These are phyloP conservation scores for Sphaerulina populicola DNA, from an alignment of 2,329 filamentous ascomycete species.

Conservation along the genomic window DNA sequence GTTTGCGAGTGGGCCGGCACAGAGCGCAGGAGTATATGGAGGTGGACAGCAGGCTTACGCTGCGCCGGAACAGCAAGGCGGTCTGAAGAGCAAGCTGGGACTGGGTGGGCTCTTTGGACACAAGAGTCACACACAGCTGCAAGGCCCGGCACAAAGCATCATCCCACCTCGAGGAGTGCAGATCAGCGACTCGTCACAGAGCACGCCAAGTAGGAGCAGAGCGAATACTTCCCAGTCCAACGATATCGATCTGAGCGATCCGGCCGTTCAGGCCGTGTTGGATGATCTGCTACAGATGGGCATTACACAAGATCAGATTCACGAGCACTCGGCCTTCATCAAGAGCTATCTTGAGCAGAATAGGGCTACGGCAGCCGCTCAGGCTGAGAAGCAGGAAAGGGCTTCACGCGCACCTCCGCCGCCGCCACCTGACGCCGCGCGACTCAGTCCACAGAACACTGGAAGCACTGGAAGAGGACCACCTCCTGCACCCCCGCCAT, in stretches of 20 bases:
- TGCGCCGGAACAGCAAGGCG: conserved; percentile 12
- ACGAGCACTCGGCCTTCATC: conserved; percentile 60
- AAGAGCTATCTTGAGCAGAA: conserved; percentile 58
- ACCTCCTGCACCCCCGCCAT: conserved; percentile 49
- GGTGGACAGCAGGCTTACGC: conserved; percentile 6
- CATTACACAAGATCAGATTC: conserved; percentile 60
- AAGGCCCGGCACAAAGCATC: conserved; percentile 41
- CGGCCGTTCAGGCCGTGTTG: conserved; percentile 53
- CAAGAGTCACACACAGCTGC: conserved; percentile 27
- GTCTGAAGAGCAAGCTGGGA: conserved; percentile 17
- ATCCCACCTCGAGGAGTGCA: conserved; percentile 40
- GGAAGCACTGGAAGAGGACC: conserved; percentile 53
- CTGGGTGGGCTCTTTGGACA: conserved; percentile 25
- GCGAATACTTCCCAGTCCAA: conserved; percentile 31
- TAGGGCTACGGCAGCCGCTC: conserved; percentile 45
- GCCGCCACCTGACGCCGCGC: conserved; percentile 43
- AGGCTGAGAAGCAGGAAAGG: conserved; percentile 41
- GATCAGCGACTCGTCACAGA: conserved; percentile 23
- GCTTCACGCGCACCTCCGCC: conserved; percentile 54
- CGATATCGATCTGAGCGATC: conserved; percentile 53
- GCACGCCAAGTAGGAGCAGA: conserved; percentile 19
- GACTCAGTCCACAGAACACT: conserved; percentile 55
- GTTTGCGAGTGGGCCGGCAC: conserved; percentile 23
- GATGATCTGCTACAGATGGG: conserved; percentile 56
- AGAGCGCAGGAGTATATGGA: conserved; percentile 11